Conservation (phyloP, 2,329 filamentous ascomycete species). For the Botrytis cinerea region DNA sequence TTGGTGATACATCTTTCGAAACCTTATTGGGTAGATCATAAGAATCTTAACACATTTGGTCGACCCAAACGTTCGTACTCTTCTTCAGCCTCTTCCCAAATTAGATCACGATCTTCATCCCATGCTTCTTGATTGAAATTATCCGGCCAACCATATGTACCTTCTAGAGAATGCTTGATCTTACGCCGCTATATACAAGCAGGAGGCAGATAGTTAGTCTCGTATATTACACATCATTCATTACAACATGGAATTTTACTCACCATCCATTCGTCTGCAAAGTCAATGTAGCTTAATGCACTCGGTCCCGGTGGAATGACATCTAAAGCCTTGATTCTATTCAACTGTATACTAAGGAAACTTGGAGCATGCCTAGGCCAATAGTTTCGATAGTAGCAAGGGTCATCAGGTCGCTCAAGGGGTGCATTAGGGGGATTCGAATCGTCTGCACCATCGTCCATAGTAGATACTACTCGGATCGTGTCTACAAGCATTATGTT, state of each 20-base stretch:
- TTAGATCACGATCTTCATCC: not conserved
- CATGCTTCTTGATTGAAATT: constrained; percentile 2
- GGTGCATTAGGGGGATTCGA: not conserved
- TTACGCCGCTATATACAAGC: not conserved
- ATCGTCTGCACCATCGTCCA: not conserved
- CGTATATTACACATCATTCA: not conserved
- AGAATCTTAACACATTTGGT: not conserved
- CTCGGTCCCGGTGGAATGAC: not conserved
- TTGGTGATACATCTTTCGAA: not conserved
- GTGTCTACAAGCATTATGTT: not conserved
- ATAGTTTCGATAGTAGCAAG: not conserved
- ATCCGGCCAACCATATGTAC: not conserved
- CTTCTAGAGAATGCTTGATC: not conserved
- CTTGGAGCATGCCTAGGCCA: constrained; percentile 13
- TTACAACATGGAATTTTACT: not conserved
- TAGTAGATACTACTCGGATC: not conserved
- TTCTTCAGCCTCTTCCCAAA: constrained; percentile 4
- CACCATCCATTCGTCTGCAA: constrained; percentile 2
- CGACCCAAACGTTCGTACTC: not conserved
- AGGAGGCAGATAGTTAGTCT: not conserved
- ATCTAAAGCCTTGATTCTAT: constrained; percentile 9
- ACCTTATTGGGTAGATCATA: not conserved
- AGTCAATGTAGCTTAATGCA: not conserved
- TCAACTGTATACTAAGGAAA: not conserved
- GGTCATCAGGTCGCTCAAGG: not conserved